These are phyloP conservation scores for Mucor indicus DNA, from an alignment of 371 early-diverging fungal species.

Conservation along the genomic window DNA sequence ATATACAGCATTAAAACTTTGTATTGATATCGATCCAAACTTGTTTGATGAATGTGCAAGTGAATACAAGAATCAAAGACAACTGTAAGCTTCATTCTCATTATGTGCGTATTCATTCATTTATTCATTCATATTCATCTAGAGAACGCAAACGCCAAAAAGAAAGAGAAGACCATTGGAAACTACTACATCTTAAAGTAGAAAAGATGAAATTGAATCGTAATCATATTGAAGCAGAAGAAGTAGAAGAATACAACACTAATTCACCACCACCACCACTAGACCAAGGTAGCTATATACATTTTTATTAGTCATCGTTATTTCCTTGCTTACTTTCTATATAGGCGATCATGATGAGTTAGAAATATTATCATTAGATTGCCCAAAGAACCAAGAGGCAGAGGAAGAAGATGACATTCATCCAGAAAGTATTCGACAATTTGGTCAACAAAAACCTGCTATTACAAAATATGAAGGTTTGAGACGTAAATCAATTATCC, in stretches of 20 bases:
- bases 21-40: constrained; percentile 90
- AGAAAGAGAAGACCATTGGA: constrained; percentile 80
- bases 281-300: neutral
- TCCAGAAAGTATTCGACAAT: constrained; percentile 55
- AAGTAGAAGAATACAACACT: too few species aligned
- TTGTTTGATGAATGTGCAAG: constrained; percentile 90
- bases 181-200: constrained; percentile 31
- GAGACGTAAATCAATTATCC: constrained; percentile 86
- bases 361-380: constrained; percentile 14
- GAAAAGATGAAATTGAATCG: constrained; percentile 3
- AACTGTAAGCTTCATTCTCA: constrained; percentile 56
- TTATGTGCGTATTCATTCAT: neutral
- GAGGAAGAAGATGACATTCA: constrained; percentile 35
- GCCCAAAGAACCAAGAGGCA: constrained; percentile 18
- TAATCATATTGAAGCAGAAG: neutral
- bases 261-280: neutral
- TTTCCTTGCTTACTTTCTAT: too few species aligned
- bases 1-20: constrained; percentile 90
- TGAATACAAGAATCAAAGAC: constrained; percentile 76
- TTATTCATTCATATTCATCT: neutral
- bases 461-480: constrained; percentile 65
- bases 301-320: too few species aligned
- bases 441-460: constrained; percentile 59
- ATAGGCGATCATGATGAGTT: constrained; percentile 3
- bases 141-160: constrained; percentile 80